Percentiles rank a stretch among this genome's conserved stretches.
Evolutionary conservation across 1,139 yeast genomes (phyloP).

Genomic region (Saccharomyces hybrid): DNA sequence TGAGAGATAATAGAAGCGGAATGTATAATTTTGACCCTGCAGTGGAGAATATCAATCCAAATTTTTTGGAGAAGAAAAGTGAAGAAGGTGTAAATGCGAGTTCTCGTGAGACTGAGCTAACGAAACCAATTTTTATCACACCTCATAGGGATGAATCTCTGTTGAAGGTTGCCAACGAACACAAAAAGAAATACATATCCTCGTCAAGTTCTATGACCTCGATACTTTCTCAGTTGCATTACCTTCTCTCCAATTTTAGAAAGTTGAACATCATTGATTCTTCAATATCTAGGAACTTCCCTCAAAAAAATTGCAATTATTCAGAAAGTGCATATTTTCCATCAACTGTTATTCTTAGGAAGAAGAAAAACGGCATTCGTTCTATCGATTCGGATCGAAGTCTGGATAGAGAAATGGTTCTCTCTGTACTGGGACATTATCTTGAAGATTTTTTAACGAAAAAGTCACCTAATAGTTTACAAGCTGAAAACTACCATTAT

Average conservation of each 20-base stretch:
- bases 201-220: slow-evolving; percentile 88
- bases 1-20: slow-evolving; percentile 69
- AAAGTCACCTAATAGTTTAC: slow-evolving; percentile 16
- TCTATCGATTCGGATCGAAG: slow-evolving; percentile 70
- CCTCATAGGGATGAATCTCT: slow-evolving; percentile 59
- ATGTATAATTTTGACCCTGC: slow-evolving; percentile 62
- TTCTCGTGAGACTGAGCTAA: background rate
- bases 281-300: slow-evolving; percentile 41
- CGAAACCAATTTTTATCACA: slow-evolving; percentile 45
- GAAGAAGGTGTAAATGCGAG: background rate
- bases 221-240: slow-evolving; percentile 65
- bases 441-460: slow-evolving; percentile 68
- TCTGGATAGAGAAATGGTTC: slow-evolving; percentile 57
- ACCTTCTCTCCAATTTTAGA: slow-evolving; percentile 54
- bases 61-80: slow-evolving; percentile 10
- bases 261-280: slow-evolving; percentile 37
- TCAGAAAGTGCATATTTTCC: slow-evolving; percentile 38
- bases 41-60: slow-evolving; percentile 44
- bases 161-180: slow-evolving; percentile 40
- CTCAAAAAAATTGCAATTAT: slow-evolving; percentile 23
- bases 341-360: slow-evolving; percentile 38
- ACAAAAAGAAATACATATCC: slow-evolving; percentile 49
- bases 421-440: slow-evolving; percentile 74
- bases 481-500: slow-evolving; percentile 51
- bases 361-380: slow-evolving; percentile 37